Evolutionary conservation across 192 early-diverging fungal species (phyloP).

Genomic region (Backusella mclennaniae): DNA sequence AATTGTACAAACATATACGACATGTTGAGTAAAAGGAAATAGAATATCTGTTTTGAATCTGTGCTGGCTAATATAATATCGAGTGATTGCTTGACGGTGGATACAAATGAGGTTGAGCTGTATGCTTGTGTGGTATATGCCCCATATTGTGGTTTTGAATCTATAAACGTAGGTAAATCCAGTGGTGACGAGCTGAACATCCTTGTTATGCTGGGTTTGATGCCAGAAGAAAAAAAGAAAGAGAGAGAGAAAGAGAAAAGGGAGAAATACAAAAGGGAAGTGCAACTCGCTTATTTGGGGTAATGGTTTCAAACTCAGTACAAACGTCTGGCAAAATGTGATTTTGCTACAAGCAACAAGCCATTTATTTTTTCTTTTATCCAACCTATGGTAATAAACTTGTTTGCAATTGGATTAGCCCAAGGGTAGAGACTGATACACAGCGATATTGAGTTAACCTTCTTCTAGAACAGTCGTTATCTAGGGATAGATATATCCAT

Average conservation of each 20-base stretch:
- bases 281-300: neutral
- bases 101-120: constrained; percentile 9
- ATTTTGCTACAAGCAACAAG: no score
- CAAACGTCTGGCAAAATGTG: no score
- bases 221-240: neutral
- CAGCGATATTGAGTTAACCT: no score
- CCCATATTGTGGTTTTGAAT: constrained; percentile 34
- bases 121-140: constrained; percentile 11
- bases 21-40: constrained; percentile 90
- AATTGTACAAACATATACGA: constrained; percentile 92
- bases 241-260: neutral
- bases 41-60: constrained; percentile 90
- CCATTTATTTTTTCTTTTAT: no score
- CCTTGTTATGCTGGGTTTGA: neutral
- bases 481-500: no score
- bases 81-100: constrained; percentile 32
- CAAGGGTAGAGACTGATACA: no score
- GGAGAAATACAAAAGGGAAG: neutral
- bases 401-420: no score
- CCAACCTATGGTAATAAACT: no score
- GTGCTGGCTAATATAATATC: constrained; percentile 60
- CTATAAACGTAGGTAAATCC: constrained; percentile 31
- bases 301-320: neutral
- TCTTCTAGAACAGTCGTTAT: no score
- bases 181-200: constrained; percentile 30